These are phyloP conservation scores for Lasiodiplodia theobromae DNA, from an alignment of 2,329 filamentous ascomycete genomes.

Conservation along the genomic window DNA sequence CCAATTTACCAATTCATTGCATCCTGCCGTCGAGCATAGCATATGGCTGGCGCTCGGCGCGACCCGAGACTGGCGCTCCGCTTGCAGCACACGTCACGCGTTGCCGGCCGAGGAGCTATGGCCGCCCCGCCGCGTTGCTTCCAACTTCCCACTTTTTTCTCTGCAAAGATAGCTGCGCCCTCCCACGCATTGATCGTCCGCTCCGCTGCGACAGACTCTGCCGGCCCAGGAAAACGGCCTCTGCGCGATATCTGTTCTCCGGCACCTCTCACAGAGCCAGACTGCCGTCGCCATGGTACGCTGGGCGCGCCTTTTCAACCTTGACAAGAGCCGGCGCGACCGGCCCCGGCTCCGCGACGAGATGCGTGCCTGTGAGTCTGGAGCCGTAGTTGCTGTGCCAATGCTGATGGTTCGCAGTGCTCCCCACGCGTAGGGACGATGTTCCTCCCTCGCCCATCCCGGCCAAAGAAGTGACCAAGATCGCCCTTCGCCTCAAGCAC, in stretches of 20 bases:
- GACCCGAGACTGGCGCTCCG: constrained; percentile 9
- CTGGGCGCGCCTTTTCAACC: constrained; percentile 48
- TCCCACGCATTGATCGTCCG: constrained; percentile 14
- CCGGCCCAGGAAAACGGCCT: not conserved
- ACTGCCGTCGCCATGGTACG: constrained; percentile 42
- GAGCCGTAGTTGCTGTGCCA: constrained; percentile 8
- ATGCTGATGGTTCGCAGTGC: constrained; percentile 57
- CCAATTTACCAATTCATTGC: constrained; percentile 12
- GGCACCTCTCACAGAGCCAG: not conserved
- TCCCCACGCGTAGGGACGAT: constrained; percentile 68
- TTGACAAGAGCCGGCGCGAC: constrained; percentile 48
- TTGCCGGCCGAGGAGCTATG: constrained; percentile 28
- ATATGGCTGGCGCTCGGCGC: not conserved
- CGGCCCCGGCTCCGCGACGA: constrained; percentile 49
- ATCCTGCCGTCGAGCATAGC: not conserved
- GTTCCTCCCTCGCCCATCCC: constrained; percentile 72
- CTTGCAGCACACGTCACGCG: constrained; percentile 21
- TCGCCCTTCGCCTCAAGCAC: constrained; percentile 88
- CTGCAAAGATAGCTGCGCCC: not conserved
- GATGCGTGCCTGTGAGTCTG: constrained; percentile 45
- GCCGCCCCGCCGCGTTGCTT: constrained; percentile 14
- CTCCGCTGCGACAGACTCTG: not conserved
- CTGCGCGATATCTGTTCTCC: not conserved
- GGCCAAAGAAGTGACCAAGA: constrained; percentile 82
- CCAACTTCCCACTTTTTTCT: constrained; percentile 27